phyloP scores from a whole-genome alignment of 345 rosid genomes.

The Psidium guajava region DNA sequence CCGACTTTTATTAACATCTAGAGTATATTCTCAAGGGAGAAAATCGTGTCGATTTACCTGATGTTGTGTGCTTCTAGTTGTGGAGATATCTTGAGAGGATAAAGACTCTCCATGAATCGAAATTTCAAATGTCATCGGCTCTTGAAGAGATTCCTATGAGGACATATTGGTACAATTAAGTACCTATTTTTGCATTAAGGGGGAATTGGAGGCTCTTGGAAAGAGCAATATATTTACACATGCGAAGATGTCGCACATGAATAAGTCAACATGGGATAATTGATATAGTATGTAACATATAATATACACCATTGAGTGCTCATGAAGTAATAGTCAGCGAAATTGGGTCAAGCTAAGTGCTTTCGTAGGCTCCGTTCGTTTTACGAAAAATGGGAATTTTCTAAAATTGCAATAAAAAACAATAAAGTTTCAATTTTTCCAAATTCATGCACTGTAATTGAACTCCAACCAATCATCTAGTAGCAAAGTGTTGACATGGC shows the following conservation, averaged over 20 bases:
- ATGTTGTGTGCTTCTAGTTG: neutral
- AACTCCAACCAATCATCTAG: neutral
- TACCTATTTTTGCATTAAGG: neutral
- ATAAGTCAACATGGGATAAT: neutral
- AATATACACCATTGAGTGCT: neutral
- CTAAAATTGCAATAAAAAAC: neutral
- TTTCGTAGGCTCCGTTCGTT: neutral
- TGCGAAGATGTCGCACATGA: neutral
- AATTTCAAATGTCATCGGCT: neutral
- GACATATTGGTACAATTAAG: neutral
- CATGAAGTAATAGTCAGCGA: neutral
- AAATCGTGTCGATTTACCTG: neutral
- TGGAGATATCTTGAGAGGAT: neutral
- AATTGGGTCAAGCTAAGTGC: neutral
- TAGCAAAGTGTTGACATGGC: neutral
- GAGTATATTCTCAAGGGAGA: neutral
- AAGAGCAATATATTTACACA: neutral
- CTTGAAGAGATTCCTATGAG: neutral
- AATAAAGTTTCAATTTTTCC: neutral
- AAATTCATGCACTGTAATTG: neutral
- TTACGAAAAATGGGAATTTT: too few relatives aligned
- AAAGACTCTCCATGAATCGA: neutral
- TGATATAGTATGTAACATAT: neutral
- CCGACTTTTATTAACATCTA: neutral
- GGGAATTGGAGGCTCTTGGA: neutral